Evolutionary conservation across 148 eudicot genomes (phyloP).

Genomic region (Vaccinium darrowii): DNA sequence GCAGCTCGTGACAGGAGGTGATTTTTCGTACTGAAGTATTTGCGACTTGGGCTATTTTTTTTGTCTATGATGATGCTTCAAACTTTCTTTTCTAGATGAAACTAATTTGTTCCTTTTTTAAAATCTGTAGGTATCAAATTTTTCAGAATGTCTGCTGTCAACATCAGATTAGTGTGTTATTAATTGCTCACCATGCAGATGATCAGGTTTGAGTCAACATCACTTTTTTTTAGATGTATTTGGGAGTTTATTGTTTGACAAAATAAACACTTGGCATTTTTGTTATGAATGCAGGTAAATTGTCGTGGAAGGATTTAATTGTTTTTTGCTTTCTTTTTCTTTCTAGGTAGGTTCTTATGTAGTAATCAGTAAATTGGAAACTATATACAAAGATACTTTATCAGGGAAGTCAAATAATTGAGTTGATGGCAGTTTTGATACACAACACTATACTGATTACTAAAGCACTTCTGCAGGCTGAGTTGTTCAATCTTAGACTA

Average conservation of each 20-base stretch:
- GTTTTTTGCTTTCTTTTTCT: not conserved
- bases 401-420: not conserved
- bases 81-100: too few species aligned
- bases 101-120: too few species aligned
- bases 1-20: too few species aligned
- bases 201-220: too few species aligned
- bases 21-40: too few species aligned
- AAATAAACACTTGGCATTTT: not conserved
- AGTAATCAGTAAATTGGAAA: not conserved
- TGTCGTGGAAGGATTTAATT: not conserved
- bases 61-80: too few species aligned
- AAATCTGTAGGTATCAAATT: too few species aligned
- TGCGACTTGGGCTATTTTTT: too few species aligned
- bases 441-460: conserved; percentile 10
- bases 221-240: not conserved
- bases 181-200: too few species aligned
- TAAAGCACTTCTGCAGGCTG: conserved; percentile 61
- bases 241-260: not conserved
- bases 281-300: not conserved
- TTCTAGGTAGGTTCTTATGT: not conserved
- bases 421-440: conserved; percentile 5
- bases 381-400: not conserved
- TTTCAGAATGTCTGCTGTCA: too few species aligned
- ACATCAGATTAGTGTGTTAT: too few species aligned
- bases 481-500: conserved; percentile 79